Conservation (phyloP, 148 eudicot genomes). For the Simmondsia chinensis region DNA sequence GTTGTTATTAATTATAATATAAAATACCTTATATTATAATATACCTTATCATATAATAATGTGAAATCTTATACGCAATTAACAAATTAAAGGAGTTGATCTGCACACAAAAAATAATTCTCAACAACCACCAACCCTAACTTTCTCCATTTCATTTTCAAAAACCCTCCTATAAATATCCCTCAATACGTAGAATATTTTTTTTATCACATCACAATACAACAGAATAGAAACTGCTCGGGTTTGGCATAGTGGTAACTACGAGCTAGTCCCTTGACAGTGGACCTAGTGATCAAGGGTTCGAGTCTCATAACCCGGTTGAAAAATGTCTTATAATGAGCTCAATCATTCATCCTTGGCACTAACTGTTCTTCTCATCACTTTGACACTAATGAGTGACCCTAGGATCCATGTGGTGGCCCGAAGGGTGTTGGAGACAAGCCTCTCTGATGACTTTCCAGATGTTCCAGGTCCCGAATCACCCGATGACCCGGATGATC, state of each 20-base stretch:
- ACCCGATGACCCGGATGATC: slow-evolving; percentile 12
- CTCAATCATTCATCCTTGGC: not conserved
- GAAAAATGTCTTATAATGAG: slow-evolving; percentile 3
- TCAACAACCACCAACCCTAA: slow-evolving; percentile 3
- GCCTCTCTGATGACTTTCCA: slow-evolving; percentile 3
- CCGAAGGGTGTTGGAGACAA: slow-evolving; percentile 8
- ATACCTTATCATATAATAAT: too few species aligned
- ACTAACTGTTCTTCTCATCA: slow-evolving; percentile 4
- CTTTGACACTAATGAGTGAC: slow-evolving; percentile 9
- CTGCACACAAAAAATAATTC: not conserved
- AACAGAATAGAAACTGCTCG: too few species aligned
- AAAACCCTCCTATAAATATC: not conserved
- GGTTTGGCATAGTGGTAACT: too few species aligned
- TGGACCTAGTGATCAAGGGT: too few species aligned
- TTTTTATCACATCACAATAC: not conserved
- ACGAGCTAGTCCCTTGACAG: too few species aligned
- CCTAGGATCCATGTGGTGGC: slow-evolving; percentile 14
- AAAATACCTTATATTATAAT: too few species aligned
- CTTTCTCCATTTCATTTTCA: not conserved
- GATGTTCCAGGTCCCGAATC: slow-evolving; percentile 12
- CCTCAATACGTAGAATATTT: not conserved
- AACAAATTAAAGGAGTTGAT: slow-evolving; percentile 3
- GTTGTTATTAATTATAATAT: too few species aligned
- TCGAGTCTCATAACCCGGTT: too few species aligned
- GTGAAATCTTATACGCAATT: too few species aligned